Base-by-base conservation (phyloP, 2,329 filamentous ascomycete species). In the Pseudocercospora cruenta region DNA sequence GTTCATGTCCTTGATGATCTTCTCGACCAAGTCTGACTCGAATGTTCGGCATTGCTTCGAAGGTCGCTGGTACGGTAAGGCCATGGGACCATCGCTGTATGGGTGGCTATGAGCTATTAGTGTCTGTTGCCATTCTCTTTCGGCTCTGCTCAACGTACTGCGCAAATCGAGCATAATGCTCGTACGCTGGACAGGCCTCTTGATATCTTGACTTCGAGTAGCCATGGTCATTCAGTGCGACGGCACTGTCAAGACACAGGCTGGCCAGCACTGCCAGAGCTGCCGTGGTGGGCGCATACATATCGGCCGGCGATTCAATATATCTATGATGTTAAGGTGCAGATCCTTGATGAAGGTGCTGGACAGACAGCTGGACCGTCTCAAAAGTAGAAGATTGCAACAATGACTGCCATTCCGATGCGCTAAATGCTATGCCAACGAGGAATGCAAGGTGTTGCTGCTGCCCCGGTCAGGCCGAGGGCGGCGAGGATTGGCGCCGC, bases 61-160 rank as follows among this genome's bases (percentile, higher is more conserved):
- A 2, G 95, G 95, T 65, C 95, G 87, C 78, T 99, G 95, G 78
- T 88, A 98, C 0, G 95, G 93, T 1, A 99, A 85, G 60, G 85
- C 83, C 74, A 96, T 84, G 4, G 91, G 90, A 0, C 95, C 95
- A 21, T 89, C 83, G 78, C 92, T 97, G 68, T 90, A 86, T 0
- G 95, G 95, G 21, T 84, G 85, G 77, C 93, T 96, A 68, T 54
- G 54, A 16, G 3, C 28, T 21, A 65, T 74, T 65, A 73, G 70
- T 60, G 47, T 19, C 6, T 58, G 12, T 10, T 43, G 28, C 9
- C 16, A 16, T 1, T 16, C 10, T 58, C 31, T 6, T 24, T 47
- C 22, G 16, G 8, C 33, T 9, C 9, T 39, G 26, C 12, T 39
- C 55, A 1, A 68, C 77, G 21, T 75, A 79, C 77, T 80, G 78